phyloP scores from a whole-genome alignment of 345 rosid genomes.

The Lepidium sativum region DNA sequence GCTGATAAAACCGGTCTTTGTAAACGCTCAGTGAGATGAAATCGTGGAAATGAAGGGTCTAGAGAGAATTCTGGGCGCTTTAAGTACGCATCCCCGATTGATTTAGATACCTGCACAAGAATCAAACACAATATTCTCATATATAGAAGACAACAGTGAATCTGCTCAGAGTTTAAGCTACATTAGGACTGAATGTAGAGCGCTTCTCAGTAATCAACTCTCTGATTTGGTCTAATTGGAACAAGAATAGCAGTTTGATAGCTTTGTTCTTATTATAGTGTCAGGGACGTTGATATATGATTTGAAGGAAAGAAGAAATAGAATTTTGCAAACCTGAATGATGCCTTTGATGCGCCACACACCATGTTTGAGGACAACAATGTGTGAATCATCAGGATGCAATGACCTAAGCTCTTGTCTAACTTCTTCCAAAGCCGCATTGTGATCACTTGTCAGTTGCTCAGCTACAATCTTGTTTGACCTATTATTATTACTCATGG shows the following conservation, averaged over 20 bases:
- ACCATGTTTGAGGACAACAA: conserved; percentile 77
- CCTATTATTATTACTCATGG: conserved; percentile 22
- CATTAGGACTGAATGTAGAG: background rate
- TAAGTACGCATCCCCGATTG: conserved; percentile 96
- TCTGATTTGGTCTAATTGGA: background rate
- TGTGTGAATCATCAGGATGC: conserved; percentile 82
- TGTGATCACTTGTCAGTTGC: conserved; percentile 78
- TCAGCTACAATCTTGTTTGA: conserved; percentile 75
- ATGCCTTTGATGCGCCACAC: conserved; percentile 99
- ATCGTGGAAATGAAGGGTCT: conserved; percentile 73
- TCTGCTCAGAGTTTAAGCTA: background rate
- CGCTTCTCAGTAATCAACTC: background rate
- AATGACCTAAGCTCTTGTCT: conserved; percentile 75
- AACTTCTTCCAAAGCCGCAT: conserved; percentile 82
- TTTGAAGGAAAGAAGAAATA: background rate
- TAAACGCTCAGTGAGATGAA: conserved; percentile 66
- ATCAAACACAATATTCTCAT: background rate
- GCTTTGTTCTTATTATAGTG: background rate
- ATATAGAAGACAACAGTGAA: background rate
- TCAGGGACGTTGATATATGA: background rate
- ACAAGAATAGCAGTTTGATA: background rate
- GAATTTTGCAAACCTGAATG: conserved; percentile 61
- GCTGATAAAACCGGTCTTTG: conserved; percentile 77
- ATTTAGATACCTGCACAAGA: conserved; percentile 68
- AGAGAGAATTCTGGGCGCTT: conserved; percentile 85